A percentile compares a stretch with the other conserved stretches of the same genome.
phyloP scores from a whole-genome alignment of 2,329 filamentous ascomycete genomes.

The Dactylellina haptotyla region DNA sequence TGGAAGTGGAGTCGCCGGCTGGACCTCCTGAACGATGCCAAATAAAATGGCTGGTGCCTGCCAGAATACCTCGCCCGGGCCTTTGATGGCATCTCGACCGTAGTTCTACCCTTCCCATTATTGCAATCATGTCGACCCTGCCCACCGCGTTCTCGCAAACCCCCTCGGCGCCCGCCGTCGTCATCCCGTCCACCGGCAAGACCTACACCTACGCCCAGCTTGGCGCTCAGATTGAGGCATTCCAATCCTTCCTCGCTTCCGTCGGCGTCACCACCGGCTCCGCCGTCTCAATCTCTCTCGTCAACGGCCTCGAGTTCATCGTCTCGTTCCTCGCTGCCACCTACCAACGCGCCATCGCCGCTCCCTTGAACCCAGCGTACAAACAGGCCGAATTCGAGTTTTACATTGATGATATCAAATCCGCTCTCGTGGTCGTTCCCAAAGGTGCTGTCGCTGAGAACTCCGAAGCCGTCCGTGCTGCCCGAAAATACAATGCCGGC shows the following conservation, averaged over 20 bases:
- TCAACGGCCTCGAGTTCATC: constrained; percentile 89
- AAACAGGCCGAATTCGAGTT: constrained; percentile 92
- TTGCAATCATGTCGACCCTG: constrained; percentile 67
- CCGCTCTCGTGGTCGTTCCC: constrained; percentile 79
- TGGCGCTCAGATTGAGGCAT: constrained; percentile 71
- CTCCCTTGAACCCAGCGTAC: constrained; percentile 87
- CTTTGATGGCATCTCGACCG: background rate
- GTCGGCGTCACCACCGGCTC: constrained; percentile 75
- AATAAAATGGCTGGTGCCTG: constrained; percentile 44
- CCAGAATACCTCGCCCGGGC: background rate
- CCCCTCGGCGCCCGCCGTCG: constrained; percentile 71
- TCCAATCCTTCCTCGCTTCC: constrained; percentile 80
- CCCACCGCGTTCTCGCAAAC: constrained; percentile 68
- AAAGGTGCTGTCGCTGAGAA: constrained; percentile 73
- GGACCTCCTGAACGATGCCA: constrained; percentile 20
- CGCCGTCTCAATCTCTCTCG: constrained; percentile 82
- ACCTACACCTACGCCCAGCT: constrained; percentile 77
- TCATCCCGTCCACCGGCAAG: constrained; percentile 74
- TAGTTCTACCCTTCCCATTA: background rate
- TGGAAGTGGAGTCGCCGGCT: constrained; percentile 31
- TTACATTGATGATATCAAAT: constrained; percentile 87
- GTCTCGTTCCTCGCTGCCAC: constrained; percentile 84
- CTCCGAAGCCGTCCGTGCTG: constrained; percentile 78
- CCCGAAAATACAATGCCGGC: constrained; percentile 81
- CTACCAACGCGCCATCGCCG: constrained; percentile 85